Conservation (phyloP, 805 yeast species). For the Kuraishia borneana region DNA sequence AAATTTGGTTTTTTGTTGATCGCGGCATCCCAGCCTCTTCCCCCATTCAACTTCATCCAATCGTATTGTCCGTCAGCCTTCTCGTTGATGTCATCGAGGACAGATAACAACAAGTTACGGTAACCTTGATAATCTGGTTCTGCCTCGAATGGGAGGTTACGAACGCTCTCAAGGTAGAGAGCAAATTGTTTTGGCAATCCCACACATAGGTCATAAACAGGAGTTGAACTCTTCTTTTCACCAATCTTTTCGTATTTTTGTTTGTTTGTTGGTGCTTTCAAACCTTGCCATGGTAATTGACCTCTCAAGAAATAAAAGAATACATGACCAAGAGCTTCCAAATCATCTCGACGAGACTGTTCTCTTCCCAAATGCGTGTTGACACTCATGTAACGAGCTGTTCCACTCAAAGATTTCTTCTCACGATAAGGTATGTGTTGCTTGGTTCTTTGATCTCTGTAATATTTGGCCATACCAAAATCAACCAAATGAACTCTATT, state of each 20-base stretch:
- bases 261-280: conserved; percentile 95
- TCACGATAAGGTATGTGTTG: conserved; percentile 96
- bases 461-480: conserved; percentile 98
- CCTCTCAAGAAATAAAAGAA: conserved; percentile 92
- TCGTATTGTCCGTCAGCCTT: conserved; percentile 84
- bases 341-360: conserved; percentile 92
- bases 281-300: conserved; percentile 96
- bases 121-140: conserved; percentile 90
- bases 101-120: conserved; percentile 66
- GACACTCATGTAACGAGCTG: conserved; percentile 97
- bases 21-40: conserved; percentile 90
- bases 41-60: conserved; percentile 95
- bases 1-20: conserved; percentile 86
- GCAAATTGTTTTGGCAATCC: conserved; percentile 92
- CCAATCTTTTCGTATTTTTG: conserved; percentile 97
- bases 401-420: conserved; percentile 90
- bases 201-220: conserved; percentile 73
- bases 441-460: conserved; percentile 92
- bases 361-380: conserved; percentile 97
- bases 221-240: conserved; percentile 86
- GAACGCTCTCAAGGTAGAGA: conserved; percentile 78
- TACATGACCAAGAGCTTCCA: conserved; percentile 94
- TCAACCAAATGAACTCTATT: conserved; percentile 85
- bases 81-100: conserved; percentile 60
- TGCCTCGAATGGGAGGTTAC: conserved; percentile 85